Conservation (phyloP, 2,329 filamentous ascomycete species). For the Thyridium curvatum region DNA sequence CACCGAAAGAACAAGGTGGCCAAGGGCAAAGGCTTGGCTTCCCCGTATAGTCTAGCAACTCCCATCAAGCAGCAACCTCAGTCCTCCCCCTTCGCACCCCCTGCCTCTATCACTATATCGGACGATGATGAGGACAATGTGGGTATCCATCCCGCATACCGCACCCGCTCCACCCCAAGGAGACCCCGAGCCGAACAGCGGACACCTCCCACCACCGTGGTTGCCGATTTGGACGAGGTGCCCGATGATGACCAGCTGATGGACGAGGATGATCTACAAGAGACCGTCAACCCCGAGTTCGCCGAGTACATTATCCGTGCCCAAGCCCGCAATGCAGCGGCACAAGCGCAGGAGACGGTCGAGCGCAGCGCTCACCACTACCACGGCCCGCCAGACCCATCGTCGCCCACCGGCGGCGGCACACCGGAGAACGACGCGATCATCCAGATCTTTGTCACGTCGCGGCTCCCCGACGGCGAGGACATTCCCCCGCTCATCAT, state of each 20-base stretch:
- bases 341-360: too few relatives aligned
- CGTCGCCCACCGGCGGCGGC: background rate
- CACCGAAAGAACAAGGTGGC: background rate
- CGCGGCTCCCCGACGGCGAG: conserved; percentile 47
- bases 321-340: conserved; percentile 1
- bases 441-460: conserved; percentile 62
- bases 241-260: background rate
- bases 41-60: background rate
- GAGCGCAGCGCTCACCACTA: conserved; percentile 4
- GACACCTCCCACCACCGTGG: too few relatives aligned
- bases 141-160: background rate
- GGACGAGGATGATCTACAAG: conserved; percentile 8
- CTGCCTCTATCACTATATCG: background rate
- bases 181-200: conserved; percentile 8
- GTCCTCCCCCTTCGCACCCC: background rate
- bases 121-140: background rate
- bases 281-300: conserved; percentile 9
- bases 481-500: conserved; percentile 40
- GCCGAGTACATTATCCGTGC: conserved; percentile 12
- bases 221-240: background rate
- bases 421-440: conserved; percentile 37
- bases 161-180: background rate
- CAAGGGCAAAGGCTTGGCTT: conserved; percentile 3
- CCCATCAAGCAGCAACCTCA: background rate
- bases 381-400: too few relatives aligned